A percentile compares a stretch with the other conserved stretches of the same genome.
Conservation (phyloP, 1,139 yeast species). For the Protomyces inouyei region DNA sequence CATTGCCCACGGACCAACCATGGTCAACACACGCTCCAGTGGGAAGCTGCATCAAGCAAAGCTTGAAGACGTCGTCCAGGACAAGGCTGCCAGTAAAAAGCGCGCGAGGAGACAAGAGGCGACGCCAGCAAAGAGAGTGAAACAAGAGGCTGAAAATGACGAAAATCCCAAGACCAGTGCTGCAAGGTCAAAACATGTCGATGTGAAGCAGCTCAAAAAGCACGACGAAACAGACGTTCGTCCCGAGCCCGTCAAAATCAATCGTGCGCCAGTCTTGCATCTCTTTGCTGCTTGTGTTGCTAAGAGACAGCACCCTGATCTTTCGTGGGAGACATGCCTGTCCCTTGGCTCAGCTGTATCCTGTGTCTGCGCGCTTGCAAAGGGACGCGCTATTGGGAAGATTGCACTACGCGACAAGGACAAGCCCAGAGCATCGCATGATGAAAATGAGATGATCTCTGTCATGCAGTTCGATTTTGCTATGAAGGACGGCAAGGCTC, state of each 20-base stretch:
- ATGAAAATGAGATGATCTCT: neutral
- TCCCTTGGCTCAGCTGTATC: conserved; percentile 17
- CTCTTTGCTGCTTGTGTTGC: conserved; percentile 20
- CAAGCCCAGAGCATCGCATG: neutral
- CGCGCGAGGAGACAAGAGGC: neutral
- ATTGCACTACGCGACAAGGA: conserved; percentile 9
- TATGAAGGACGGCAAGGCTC: conserved; percentile 1
- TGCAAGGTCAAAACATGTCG: neutral
- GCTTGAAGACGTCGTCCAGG: neutral
- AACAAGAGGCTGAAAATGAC: neutral
- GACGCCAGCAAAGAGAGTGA: neutral
- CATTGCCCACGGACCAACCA: neutral
- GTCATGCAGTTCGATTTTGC: conserved; percentile 11
- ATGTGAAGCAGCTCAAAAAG: conserved; percentile 5
- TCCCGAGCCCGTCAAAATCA: conserved; percentile 13
- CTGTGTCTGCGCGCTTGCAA: conserved; percentile 15
- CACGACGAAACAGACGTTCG: conserved; percentile 4
- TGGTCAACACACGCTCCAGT: neutral
- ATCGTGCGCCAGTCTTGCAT: conserved; percentile 17
- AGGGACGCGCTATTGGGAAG: conserved; percentile 20
- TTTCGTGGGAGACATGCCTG: conserved; percentile 10
- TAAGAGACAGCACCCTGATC: conserved; percentile 2
- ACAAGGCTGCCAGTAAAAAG: neutral
- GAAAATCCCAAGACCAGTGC: neutral
- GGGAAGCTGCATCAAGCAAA: neutral